Percentiles rank a stretch among this genome's conserved stretches.
Conservation (phyloP, 2,329 filamentous ascomycete species). For the Thielaviopsis musarum region DNA sequence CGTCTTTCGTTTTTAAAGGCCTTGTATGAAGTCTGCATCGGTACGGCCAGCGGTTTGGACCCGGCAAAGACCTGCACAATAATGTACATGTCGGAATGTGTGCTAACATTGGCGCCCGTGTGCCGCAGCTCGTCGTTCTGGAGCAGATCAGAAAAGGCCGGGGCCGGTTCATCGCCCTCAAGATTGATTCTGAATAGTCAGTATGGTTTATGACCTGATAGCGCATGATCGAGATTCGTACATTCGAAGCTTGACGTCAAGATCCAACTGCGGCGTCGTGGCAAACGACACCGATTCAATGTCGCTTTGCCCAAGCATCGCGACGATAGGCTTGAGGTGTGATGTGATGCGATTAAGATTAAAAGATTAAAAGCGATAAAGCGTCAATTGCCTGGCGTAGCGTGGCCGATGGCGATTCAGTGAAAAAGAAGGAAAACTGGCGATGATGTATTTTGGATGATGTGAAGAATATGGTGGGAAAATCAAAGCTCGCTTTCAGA, state of each 20-base stretch:
- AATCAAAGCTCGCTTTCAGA: no score
- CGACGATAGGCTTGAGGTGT: neutral
- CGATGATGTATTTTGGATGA: neutral
- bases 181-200: constrained; percentile 27
- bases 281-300: constrained; percentile 98
- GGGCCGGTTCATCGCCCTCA: constrained; percentile 26
- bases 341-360: no score
- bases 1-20: constrained; percentile 61
- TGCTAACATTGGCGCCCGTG: constrained; percentile 66
- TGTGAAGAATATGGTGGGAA: neutral
- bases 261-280: constrained; percentile 66
- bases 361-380: neutral
- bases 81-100: constrained; percentile 77
- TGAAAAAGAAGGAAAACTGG: neutral
- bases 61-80: constrained; percentile 91
- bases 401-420: neutral
- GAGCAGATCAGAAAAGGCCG: constrained; percentile 50
- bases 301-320: neutral
- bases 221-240: constrained; percentile 19
- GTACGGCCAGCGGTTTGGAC: constrained; percentile 84
- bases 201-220: neutral
- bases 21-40: constrained; percentile 84
- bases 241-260: constrained; percentile 54
- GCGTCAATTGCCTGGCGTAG: neutral
- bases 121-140: constrained; percentile 67